phyloP scores from a whole-genome alignment of 2,329 filamentous ascomycete species.

The Endocalyx cinctus region DNA sequence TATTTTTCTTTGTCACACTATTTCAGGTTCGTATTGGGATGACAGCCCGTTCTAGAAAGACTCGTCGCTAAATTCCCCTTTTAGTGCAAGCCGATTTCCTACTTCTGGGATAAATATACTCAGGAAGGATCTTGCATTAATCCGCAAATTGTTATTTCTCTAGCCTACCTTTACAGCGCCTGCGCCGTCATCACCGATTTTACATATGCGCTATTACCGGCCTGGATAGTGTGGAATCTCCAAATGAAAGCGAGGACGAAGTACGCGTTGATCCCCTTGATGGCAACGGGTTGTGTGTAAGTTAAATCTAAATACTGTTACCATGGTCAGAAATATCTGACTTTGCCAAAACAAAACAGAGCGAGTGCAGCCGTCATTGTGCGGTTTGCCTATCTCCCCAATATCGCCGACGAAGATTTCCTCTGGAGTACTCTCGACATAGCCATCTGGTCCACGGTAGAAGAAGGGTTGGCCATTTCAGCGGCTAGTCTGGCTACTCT shows the following conservation, averaged over 20 bases:
- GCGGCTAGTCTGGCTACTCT: constrained; percentile 24
- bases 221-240: constrained; percentile 42
- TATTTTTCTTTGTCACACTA: constrained; percentile 17
- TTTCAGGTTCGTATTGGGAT: no score
- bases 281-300: constrained; percentile 42
- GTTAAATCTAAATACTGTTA: background rate
- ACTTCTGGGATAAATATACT: constrained; percentile 14
- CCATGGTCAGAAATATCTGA: background rate
- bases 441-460: constrained; percentile 28
- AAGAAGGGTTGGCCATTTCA: constrained; percentile 27
- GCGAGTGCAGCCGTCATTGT: constrained; percentile 17
- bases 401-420: constrained; percentile 15
- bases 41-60: no score
- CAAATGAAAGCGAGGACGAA: constrained; percentile 45
- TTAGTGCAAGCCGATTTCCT: constrained; percentile 14
- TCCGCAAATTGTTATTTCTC: constrained; percentile 34
- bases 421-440: constrained; percentile 16
- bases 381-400: constrained; percentile 14
- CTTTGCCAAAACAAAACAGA: constrained; percentile 7
- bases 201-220: constrained; percentile 36
- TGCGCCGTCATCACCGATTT: constrained; percentile 35
- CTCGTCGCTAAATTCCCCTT: no score
- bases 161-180: constrained; percentile 40
- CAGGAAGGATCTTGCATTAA: constrained; percentile 19
- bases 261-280: constrained; percentile 39